Evolutionary conservation across 192 early-diverging fungal species (phyloP).

Genomic region (Umbelopsis vinacea): DNA sequence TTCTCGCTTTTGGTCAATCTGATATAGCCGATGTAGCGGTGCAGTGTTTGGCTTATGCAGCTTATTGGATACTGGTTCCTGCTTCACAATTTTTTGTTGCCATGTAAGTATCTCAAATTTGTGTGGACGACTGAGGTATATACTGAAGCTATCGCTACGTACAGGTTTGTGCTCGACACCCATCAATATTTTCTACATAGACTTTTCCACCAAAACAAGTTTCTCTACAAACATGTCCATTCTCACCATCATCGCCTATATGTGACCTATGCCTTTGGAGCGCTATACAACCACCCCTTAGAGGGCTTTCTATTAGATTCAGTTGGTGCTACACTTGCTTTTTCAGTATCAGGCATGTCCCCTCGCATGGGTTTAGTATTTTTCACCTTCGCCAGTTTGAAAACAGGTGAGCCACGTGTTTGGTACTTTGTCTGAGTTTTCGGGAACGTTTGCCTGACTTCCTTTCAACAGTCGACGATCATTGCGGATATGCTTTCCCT

Average conservation of each 20-base stretch:
- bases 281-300: constrained; percentile 84
- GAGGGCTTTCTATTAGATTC: constrained; percentile 81
- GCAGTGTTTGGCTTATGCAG: constrained; percentile 6
- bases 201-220: constrained; percentile 66
- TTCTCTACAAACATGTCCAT: constrained; percentile 76
- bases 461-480: constrained; percentile 66
- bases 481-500: constrained; percentile 79
- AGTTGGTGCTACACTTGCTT: constrained; percentile 67
- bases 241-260: constrained; percentile 78
- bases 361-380: constrained; percentile 67
- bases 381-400: constrained; percentile 73
- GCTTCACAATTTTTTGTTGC: constrained; percentile 43
- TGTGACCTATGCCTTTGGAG: constrained; percentile 79
- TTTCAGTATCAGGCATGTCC: constrained; percentile 71
- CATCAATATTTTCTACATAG: constrained; percentile 77
- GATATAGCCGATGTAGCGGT: neutral
- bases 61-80: constrained; percentile 24
- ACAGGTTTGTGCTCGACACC: constrained; percentile 53
- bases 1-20: neutral
- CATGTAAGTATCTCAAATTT: constrained; percentile 39
- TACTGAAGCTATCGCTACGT: neutral
- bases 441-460: neutral
- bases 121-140: neutral
- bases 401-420: constrained; percentile 51
- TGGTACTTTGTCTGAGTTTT: neutral